Evolutionary conservation across 164 flowering plant species (phyloP), one percentile per base, ranked within the genome.

Genomic region (Chimonanthus salicifolius): DNA sequence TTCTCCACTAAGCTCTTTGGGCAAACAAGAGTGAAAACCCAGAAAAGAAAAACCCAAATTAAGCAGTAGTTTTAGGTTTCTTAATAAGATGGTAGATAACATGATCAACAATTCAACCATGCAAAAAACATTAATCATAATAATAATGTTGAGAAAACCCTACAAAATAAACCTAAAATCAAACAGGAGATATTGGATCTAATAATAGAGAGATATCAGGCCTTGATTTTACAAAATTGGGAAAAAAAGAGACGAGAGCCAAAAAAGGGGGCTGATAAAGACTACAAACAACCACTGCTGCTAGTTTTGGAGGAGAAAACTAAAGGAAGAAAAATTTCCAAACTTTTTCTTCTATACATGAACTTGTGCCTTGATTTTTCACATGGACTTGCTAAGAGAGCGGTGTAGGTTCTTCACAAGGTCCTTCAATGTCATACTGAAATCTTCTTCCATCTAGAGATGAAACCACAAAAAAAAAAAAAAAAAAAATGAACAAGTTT

Each of bases 401-500:
- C 77, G 49, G 1, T 73, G 67, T 43, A 92, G 77, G 18, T 75
- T 83, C 76, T 74, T 89, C 78, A 86, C 88, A 1, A 90, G 76
- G 72, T 89, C 94, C 80, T 85, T 84, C 74, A 78, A 79, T 64
- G 83, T 81, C 87, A 87, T 81, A 69, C 51, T 8, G 71, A 77
- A 87, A 10, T 80, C 87, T 0, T 43, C 85, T 10, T 85, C 84
- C 89, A 88, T 90, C 94, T 93, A 91, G 85, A 83, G 48, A 54
- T n/a, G 47, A 54, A 65, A 49, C 9, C 4, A n/a, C n/a, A n/a
- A n/a, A n/a, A 0, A 20, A 0, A 20, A 20, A 20, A 20, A 20
- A 64, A 72, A 45, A 49, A 7, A 49, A 8, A 9, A 44, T 33
- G 6, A 66, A n/a, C 43, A 54, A 54, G 60, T 13, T 54, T 50